Conservation (phyloP, 2,329 filamentous ascomycete species). For the Sporothrix dimorphospora region DNA sequence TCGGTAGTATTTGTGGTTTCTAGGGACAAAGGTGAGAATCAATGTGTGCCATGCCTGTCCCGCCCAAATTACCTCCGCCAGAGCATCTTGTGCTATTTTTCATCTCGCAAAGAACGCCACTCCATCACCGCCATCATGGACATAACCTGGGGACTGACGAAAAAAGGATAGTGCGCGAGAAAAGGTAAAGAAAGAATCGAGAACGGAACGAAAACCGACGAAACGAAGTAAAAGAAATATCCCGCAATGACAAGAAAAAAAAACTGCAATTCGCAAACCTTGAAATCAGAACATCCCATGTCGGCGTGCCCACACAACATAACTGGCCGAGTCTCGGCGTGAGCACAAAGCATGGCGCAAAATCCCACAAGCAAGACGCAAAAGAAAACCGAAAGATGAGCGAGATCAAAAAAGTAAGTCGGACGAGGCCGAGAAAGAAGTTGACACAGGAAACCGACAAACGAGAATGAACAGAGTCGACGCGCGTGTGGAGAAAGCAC, state of each 20-base stretch:
- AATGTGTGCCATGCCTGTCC: background rate
- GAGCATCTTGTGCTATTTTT: background rate
- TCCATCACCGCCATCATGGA: background rate
- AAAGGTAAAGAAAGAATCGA: background rate
- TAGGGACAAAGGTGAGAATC: slow-evolving; percentile 16
- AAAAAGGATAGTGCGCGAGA: background rate
- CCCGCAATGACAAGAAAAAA: background rate
- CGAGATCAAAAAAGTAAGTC: background rate
- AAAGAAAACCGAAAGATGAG: background rate
- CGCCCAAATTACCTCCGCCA: background rate
- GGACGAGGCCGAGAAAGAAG: background rate
- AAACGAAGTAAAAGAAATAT: background rate
- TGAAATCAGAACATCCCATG: background rate
- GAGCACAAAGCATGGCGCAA: background rate
- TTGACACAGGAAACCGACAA: background rate
- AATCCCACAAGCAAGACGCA: background rate
- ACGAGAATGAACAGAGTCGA: background rate
- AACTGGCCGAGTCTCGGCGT: background rate
- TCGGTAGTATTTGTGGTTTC: background rate
- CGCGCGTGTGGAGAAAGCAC: background rate
- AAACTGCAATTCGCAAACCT: slow-evolving; percentile 6
- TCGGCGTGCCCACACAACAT: background rate
- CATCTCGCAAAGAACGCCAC: background rate
- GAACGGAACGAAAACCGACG: background rate
- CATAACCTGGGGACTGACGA: background rate